A percentile compares a stretch with the other conserved stretches of the same genome.
Evolutionary conservation across 2,329 filamentous ascomycete species (phyloP).

Genomic region (Anisogramma anomala): DNA sequence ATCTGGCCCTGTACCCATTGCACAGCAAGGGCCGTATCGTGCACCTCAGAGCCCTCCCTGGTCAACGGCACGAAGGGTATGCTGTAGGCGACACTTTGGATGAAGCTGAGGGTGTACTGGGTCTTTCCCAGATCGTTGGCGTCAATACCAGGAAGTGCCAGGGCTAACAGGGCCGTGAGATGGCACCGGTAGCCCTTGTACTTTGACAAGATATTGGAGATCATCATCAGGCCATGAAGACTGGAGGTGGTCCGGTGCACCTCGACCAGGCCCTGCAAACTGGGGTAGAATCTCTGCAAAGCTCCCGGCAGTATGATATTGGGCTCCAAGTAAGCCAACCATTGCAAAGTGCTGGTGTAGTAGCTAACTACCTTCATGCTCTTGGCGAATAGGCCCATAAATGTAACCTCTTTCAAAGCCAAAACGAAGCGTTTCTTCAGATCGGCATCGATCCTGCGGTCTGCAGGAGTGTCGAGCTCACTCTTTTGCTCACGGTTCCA

Average conservation of each 20-base stretch:
- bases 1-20: conserved; percentile 93
- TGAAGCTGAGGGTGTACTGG: conserved; percentile 84
- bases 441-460: conserved; percentile 66
- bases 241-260: conserved; percentile 94
- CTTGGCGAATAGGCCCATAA: conserved; percentile 97
- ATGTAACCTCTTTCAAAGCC: conserved; percentile 81
- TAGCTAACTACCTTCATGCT: conserved; percentile 84
- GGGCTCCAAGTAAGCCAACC: conserved; percentile 81
- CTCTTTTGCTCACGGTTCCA: conserved; percentile 94
- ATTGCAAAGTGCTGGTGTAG: conserved; percentile 81
- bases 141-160: conserved; percentile 90
- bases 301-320: conserved; percentile 86
- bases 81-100: conserved; percentile 91
- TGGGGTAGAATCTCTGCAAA: conserved; percentile 90
- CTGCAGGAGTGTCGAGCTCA: conserved; percentile 75
- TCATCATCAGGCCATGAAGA: conserved; percentile 79
- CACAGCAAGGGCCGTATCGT: conserved; percentile 67
- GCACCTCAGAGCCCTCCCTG: conserved; percentile 52
- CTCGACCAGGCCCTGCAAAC: conserved; percentile 90
- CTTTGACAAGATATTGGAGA: conserved; percentile 80
- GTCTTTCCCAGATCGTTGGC: conserved; percentile 97
- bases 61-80: conserved; percentile 83
- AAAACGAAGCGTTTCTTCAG: conserved; percentile 83
- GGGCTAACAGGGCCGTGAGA: conserved; percentile 82
- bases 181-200: conserved; percentile 96